These are phyloP conservation scores for Apiotrichum veenhuisii DNA, from an alignment of 1,284 basidiomycete genomes.

Conservation along the genomic window DNA sequence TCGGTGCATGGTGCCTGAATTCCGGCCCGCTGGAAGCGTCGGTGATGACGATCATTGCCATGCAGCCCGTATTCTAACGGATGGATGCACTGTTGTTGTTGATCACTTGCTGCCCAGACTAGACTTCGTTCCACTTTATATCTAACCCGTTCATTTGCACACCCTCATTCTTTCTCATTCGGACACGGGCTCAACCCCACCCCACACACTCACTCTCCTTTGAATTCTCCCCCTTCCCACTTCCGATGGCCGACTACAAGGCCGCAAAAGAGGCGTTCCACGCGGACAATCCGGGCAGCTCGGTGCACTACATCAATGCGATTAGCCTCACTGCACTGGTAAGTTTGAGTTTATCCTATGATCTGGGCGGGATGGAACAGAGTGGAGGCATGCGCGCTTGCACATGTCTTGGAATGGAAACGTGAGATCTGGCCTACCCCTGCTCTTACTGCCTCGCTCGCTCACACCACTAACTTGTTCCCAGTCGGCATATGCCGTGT, in stretches of 20 bases:
- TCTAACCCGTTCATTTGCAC: not conserved
- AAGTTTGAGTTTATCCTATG: conserved; percentile 46
- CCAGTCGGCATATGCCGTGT: conserved; percentile 67
- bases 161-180: not conserved
- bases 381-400: too few relatives aligned
- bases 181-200: too few relatives aligned
- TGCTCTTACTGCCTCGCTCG: not conserved
- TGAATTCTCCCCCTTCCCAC: not conserved
- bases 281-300: conserved; percentile 71
- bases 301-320: conserved; percentile 68
- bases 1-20: too few relatives aligned
- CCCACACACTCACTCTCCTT: not conserved
- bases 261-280: conserved; percentile 81
- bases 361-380: too few relatives aligned
- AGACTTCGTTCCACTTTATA: too few relatives aligned
- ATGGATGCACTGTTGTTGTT: too few relatives aligned
- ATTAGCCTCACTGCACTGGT: conserved; percentile 71
- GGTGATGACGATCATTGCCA: too few relatives aligned
- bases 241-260: conserved; percentile 62
- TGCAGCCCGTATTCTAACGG: too few relatives aligned
- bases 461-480: not conserved
- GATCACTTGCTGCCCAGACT: too few relatives aligned
- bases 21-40: too few relatives aligned
- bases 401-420: too few relatives aligned
- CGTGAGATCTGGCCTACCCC: too few relatives aligned